phyloP scores from a whole-genome alignment of 2,329 filamentous ascomycete genomes.

The Thelonectria discophora region DNA sequence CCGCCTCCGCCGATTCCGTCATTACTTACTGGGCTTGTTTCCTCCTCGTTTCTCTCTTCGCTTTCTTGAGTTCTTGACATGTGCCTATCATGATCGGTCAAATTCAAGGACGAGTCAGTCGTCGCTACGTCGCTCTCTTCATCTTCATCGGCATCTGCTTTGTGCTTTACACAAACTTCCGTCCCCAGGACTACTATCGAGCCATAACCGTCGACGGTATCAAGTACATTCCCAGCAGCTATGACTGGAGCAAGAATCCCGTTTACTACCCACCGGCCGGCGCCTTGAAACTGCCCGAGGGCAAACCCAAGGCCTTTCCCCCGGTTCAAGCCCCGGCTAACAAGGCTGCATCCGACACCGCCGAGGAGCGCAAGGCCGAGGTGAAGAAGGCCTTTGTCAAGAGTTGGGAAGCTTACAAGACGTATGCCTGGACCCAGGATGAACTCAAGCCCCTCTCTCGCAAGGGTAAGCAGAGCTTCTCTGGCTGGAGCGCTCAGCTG shows the following conservation, averaged over 20 bases:
- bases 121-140: conserved; percentile 46
- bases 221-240: conserved; percentile 48
- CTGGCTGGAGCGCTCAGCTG: conserved; percentile 66
- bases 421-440: conserved; percentile 65
- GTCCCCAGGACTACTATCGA: conserved; percentile 31
- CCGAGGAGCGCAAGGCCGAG: conserved; percentile 48
- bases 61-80: conserved; percentile 22
- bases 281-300: conserved; percentile 48
- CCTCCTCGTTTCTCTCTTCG: not conserved
- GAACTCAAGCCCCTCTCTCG: conserved; percentile 62
- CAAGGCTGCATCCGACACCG: conserved; percentile 52
- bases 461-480: conserved; percentile 57
- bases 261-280: conserved; percentile 46
- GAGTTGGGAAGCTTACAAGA: conserved; percentile 62
- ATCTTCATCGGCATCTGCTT: conserved; percentile 41
- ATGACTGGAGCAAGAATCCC: conserved; percentile 50
- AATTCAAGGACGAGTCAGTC: conserved; percentile 45
- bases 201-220: conserved; percentile 36
- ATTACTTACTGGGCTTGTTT: not conserved
- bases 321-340: conserved; percentile 55
- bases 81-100: conserved; percentile 43
- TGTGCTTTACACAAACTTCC: conserved; percentile 43
- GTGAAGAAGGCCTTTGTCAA: conserved; percentile 53
- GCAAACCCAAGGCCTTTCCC: conserved; percentile 45
- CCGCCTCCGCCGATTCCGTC: not conserved